Base-by-base conservation (phyloP, 164 flowering plant genomes). In the Akebia trifoliata region DNA sequence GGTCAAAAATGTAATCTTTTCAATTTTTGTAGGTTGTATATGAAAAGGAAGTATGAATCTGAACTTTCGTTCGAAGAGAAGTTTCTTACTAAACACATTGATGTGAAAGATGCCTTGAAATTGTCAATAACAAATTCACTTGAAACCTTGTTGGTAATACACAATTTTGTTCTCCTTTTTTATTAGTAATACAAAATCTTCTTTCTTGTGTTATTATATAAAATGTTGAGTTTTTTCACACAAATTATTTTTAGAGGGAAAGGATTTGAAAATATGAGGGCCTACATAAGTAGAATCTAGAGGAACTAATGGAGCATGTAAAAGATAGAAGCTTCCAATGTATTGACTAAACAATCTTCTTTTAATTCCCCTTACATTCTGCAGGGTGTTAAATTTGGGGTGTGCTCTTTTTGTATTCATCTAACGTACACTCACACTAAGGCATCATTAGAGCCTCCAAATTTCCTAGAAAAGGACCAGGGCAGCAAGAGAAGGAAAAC, bases 101-200 rank as follows among this genome's bases (percentile, higher is more conserved):
- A 87, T 20, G 73, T 67, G 55, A 86, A 88, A 74, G 93, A 92
- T 74, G 80, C 80, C 49, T 74, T 88, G 49, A 86, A 83, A 57
- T 56, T 73, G 54, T 72, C 79, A 29, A 54, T 86, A 14, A 51
- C 69, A 42, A 56, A 61, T 37, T 63, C 81, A 15, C 81, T 91
- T 50, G 88, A 86, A 59, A 69, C 48, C 29, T 58, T 79, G 59
- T 60, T 84, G 90, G 96, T 88, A 72, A 71, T 73, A 54, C 28
- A 26, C 17, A 8, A 29, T 44, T 37, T 9, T 39, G 4, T 38
- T 52, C 31, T 30, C 26, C 32, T 17, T 3, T 22, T 26, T 54
- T 17, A n/a, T n/a, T n/a, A n/a, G n/a, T n/a, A n/a, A n/a, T n/a
- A n/a, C n/a, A n/a, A n/a, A n/a, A n/a, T n/a, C n/a, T n/a, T n/a